Base-by-base conservation (phyloP, 2,329 filamentous ascomycete species). In the Aspergillus arachidicola region DNA sequence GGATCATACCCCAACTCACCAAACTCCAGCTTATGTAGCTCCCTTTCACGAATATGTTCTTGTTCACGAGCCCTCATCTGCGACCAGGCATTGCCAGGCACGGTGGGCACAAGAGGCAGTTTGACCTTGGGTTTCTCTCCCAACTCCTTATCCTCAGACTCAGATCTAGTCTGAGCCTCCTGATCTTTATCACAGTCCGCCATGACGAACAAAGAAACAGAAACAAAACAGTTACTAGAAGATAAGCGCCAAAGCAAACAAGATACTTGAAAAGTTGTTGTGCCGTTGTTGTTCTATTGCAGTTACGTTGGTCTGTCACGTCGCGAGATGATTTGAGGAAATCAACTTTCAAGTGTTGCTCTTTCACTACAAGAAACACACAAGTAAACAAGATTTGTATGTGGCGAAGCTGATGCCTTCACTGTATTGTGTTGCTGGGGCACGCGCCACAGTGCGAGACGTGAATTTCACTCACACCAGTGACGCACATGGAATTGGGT, bases 61-160 rank as follows among this genome's bases (percentile, higher is more conserved):
- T 55, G 62, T 46, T 66, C 68, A 2, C 53, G 61, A 19, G 67
- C 68, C 51, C 68, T 69, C 63, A 71, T 68, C 43, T 68, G 58
- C 9, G 72, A 68, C 64, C 71, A 75, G 1, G 73, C 72, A 51
- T 76, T 75, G 16, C 71, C 72, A 43, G 64, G 63, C 3, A 60
- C 50, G 2, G 61, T 55, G n/a, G 64, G 59, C 65, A 70, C 68
- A 50, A 57, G 43, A 41, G 60, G 30, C 21, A 64, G 36, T 28
- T 36, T 55, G 7, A 54, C 45, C 12, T 59, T 57, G 28, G 58
- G 48, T 28, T 6, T 55, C 32, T 55, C 51, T 16, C 16, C 38
- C 26, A 23, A 11, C 21, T 60, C 30, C 46, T 28, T 34, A 9
- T 58, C 56, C 21, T 32, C 48, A 51, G 45, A 43, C 21, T 32